phyloP scores from a whole-genome alignment of 176 grass and related monocot species.

The Musa beccarii region DNA sequence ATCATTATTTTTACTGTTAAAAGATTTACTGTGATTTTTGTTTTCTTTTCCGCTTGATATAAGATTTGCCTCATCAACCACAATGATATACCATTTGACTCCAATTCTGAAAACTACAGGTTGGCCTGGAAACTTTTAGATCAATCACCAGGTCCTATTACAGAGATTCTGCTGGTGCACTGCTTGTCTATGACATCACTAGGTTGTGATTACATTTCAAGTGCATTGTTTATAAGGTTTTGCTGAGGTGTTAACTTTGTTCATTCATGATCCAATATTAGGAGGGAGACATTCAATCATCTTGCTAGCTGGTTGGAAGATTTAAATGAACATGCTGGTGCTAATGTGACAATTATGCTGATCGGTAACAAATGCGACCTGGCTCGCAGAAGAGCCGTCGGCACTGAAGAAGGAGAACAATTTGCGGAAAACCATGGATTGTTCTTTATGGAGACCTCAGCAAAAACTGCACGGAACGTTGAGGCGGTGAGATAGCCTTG shows the following conservation, averaged over 20 bases:
- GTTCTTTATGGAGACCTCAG: neutral
- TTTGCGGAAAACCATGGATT: neutral
- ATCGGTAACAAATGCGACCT: neutral
- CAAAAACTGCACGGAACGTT: neutral
- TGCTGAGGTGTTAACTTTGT: neutral
- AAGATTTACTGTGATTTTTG: neutral
- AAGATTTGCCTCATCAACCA: conserved; percentile 2
- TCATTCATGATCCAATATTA: neutral
- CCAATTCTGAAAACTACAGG: neutral
- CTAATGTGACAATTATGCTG: neutral
- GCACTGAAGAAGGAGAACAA: neutral
- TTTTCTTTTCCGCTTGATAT: neutral
- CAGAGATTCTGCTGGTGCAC: neutral
- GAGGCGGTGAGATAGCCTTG: neutral
- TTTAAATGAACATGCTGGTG: neutral
- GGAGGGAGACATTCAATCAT: neutral
- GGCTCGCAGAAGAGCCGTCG: neutral
- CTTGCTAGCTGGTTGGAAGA: neutral
- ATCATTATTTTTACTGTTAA: neutral
- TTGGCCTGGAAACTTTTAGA: neutral
- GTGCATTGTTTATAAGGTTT: neutral
- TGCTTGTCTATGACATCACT: neutral
- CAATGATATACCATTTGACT: neutral
- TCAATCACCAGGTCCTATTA: neutral
- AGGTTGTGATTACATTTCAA: neutral